Conservation (phyloP, 2,329 filamentous ascomycete species). For the Penicillium glabrum region DNA sequence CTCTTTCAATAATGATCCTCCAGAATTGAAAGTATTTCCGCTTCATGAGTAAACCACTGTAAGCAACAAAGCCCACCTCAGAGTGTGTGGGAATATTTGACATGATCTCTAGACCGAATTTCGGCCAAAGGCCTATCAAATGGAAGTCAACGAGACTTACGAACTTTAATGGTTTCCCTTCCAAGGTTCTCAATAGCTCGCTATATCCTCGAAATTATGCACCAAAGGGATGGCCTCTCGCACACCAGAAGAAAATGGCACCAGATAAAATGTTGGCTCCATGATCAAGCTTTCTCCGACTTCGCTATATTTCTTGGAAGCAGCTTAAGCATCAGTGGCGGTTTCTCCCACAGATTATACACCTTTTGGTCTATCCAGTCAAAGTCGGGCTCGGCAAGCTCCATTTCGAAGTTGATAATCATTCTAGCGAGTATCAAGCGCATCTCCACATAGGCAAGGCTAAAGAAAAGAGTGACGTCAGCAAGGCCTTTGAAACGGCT, state of each 20-base stretch:
- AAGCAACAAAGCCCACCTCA: too few relatives aligned
- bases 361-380: constrained; percentile 1
- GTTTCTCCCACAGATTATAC: constrained; percentile 5
- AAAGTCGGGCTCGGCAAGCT: neutral
- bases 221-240: neutral
- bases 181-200: too few relatives aligned
- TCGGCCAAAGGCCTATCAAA: too few relatives aligned
- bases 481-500: neutral
- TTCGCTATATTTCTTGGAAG: constrained; percentile 17
- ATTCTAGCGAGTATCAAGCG: constrained; percentile 3
- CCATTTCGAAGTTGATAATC: constrained; percentile 2
- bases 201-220: neutral
- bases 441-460: constrained; percentile 8
- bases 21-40: neutral
- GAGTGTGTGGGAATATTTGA: too few relatives aligned
- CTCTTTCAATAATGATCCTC: neutral
- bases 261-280: neutral
- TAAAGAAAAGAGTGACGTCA: neutral
- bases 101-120: too few relatives aligned
- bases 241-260: neutral
- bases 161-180: neutral
- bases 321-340: neutral
- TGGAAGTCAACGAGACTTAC: neutral
- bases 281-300: neutral
- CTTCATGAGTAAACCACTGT: too few relatives aligned